A percentile compares a stretch with the other conserved stretches of the same genome.
Conservation (phyloP, 441 rosid species). For the Raphanus hybrid region DNA sequence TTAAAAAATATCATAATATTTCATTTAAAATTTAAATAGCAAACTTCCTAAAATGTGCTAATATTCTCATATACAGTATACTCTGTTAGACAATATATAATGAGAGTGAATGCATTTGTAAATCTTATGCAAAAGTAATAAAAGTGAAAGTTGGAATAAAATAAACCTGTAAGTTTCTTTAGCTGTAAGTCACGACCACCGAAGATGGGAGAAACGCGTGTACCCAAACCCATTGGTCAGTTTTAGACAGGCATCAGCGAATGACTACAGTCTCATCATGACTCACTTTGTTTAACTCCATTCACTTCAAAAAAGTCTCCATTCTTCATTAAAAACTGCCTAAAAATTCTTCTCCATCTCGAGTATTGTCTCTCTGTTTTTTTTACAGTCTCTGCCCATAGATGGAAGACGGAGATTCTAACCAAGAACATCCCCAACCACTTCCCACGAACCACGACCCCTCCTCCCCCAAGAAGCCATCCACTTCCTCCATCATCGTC, state of each 20-base stretch:
- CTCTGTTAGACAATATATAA: not conserved
- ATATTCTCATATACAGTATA: not conserved
- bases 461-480: constrained; percentile 51
- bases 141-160: not conserved
- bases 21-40: not conserved
- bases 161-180: not conserved
- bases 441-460: constrained; percentile 44
- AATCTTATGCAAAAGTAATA: constrained; percentile 6
- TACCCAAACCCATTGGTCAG: constrained; percentile 31
- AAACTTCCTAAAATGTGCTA: not conserved
- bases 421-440: constrained; percentile 52
- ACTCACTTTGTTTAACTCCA: constrained; percentile 33
- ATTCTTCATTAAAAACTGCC: not conserved
- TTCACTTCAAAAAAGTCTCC: constrained; percentile 25
- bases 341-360: constrained; percentile 17
- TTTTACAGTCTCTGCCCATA: constrained; percentile 42
- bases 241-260: not conserved
- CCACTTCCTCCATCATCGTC: constrained; percentile 25
- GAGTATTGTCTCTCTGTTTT: constrained; percentile 19
- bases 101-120: not conserved
- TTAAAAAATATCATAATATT: not conserved
- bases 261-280: constrained; percentile 25
- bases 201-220: constrained; percentile 38
- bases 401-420: constrained; percentile 61
- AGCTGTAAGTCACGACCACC: constrained; percentile 27